phyloP scores from a whole-genome alignment of 768 basidiomycete species.

The Paxillus rubicundulus region DNA sequence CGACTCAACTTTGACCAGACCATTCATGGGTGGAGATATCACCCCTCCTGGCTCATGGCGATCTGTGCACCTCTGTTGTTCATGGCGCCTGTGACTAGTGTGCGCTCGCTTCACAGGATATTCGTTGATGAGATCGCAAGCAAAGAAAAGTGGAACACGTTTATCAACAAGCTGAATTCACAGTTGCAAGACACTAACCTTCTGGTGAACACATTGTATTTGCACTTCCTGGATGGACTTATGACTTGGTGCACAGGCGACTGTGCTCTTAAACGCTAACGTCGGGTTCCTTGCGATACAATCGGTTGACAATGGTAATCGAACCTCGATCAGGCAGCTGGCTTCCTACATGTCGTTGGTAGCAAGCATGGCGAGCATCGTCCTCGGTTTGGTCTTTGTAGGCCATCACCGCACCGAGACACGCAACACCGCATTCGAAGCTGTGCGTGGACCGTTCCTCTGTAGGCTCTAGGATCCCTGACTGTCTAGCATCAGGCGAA shows the following conservation, averaged over 20 bases:
- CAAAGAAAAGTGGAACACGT: slow-evolving; percentile 41
- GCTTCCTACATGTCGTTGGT: slow-evolving; percentile 45
- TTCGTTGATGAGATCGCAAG: slow-evolving; percentile 48
- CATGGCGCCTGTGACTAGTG: slow-evolving; percentile 46
- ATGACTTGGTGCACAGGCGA: slow-evolving; percentile 37
- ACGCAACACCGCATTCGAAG: slow-evolving; percentile 29
- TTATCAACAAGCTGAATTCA: slow-evolving; percentile 42
- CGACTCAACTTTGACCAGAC: too few relatives aligned
- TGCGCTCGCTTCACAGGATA: slow-evolving; percentile 43
- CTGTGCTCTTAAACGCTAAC: slow-evolving; percentile 57
- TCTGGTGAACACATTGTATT: slow-evolving; percentile 37
- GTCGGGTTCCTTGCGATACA: slow-evolving; percentile 60
- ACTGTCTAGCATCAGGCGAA: not conserved
- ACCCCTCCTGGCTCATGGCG: too few relatives aligned
- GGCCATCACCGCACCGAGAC: slow-evolving; percentile 39
- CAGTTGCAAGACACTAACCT: slow-evolving; percentile 55
- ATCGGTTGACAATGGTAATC: slow-evolving; percentile 30
- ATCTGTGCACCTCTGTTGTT: slow-evolving; percentile 33
- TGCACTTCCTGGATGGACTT: not conserved
- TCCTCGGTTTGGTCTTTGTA: slow-evolving; percentile 43
- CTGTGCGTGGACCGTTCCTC: slow-evolving; percentile 29
- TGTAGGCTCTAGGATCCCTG: not conserved
- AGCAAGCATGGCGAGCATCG: slow-evolving; percentile 40
- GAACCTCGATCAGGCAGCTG: slow-evolving; percentile 32
- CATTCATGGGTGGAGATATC: too few relatives aligned